A percentile compares a stretch with the other conserved stretches of the same genome.
These are phyloP conservation scores for Oldenlandia corymbosa DNA, from an alignment of 257 asterid species.

Conservation along the genomic window DNA sequence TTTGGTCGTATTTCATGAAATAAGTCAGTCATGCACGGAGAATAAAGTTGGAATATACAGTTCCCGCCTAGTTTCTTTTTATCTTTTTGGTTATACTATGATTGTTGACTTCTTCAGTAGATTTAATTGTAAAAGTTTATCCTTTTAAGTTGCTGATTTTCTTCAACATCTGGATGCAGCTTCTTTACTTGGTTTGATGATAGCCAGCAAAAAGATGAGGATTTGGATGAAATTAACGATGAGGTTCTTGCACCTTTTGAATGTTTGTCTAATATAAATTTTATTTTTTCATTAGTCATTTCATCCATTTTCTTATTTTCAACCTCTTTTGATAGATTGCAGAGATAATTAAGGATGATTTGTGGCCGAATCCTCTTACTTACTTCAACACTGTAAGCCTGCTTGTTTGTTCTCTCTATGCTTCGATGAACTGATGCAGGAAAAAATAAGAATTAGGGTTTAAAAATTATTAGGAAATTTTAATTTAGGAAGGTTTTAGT, in stretches of 20 bases:
- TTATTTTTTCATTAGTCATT: not conserved
- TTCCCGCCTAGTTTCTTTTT: too few species aligned
- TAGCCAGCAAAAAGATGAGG: conserved; percentile 53
- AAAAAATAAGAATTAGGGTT: too few species aligned
- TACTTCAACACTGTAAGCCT: conserved; percentile 41
- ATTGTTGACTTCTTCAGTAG: not conserved
- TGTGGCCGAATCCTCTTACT: conserved; percentile 62
- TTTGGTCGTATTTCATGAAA: not conserved
- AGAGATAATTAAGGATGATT: conserved; percentile 59
- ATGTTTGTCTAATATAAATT: not conserved
- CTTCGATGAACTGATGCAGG: too few species aligned
- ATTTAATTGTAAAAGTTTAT: not conserved
- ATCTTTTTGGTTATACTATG: not conserved
- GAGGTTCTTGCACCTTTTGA: conserved; percentile 40
- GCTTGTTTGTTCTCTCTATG: not conserved
- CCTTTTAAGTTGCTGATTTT: not conserved
- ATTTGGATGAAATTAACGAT: conserved; percentile 69
- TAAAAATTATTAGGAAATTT: too few species aligned
- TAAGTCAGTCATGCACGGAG: not conserved
- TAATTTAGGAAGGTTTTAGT: too few species aligned
- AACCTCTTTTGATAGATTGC: conserved; percentile 34
- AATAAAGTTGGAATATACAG: not conserved
- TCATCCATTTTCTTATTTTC: not conserved
- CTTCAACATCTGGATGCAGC: conserved; percentile 43
- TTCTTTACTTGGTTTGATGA: conserved; percentile 82